Evolutionary conservation across 305 asterid genomes (phyloP), one percentile per base, ranked within the genome.

Genomic region (Fraxinus nigra): DNA sequence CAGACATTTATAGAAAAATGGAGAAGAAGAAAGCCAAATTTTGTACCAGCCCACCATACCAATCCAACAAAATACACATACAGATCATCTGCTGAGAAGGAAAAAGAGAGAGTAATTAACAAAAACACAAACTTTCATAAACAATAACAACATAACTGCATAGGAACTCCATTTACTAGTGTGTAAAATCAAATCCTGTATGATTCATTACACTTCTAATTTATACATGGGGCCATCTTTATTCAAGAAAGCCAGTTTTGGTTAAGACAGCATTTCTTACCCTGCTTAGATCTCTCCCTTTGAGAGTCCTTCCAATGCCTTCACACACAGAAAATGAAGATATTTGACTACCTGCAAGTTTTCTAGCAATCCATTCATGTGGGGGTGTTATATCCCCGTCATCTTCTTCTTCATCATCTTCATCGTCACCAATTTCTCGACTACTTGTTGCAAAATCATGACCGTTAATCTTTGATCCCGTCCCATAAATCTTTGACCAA

Each of bases 211-310:
- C 72, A 22, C 70, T 7, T 11, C 70, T 8, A 20, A 59, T 59
- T 59, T 59, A 59, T 2, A 59, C 0, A 59, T 20, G 30, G 70
- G 26, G 13, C 10, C 72, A 24, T 8, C 6, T 65, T 65, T 65
- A 80, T 87, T 92, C 94, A 82, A 93, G 93, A 87, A 93, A 93
- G 13, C 97, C 97, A 1, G 97, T 93, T 87, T 81, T 89, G 48
- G 88, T 84, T 63, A 93, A 82, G 0, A 93, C 91, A 26, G 90
- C 87, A 83, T 91, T 91, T 84, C 97, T 87, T 6, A 92, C 92
- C 85, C 89, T 78, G 81, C 92, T 90, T 8, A 90, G 82, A 75
- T 92, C 97, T 80, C 95, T 91, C 28, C 97, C 97, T 83, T 92
- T 93, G 3, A 93, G 89, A 10, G 93, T 93, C 51, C 95, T 89